Evolutionary conservation across 2,329 filamentous ascomycete species (phyloP), one percentile per base, ranked within the genome.

Genomic region (Aspergillus tubingensis): DNA sequence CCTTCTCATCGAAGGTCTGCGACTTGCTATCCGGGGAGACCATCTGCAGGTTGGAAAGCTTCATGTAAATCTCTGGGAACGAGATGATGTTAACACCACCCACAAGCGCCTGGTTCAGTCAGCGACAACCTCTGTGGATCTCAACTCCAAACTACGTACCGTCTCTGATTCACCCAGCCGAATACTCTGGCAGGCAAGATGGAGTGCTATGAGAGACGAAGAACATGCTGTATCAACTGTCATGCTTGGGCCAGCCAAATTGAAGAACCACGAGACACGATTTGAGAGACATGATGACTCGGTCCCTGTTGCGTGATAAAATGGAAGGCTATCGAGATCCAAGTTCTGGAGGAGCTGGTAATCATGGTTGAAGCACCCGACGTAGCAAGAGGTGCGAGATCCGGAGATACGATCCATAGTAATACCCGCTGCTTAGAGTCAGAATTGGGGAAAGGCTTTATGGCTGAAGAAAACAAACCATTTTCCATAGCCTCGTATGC

Each of bases 161-260:
- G 44, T n/a, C 17, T 56, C 51, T 2, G 41, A 44, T 38, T 53
- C 57, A 4, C 61, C 61, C 8, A 39, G 38, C 38, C 50, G 32
- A 19, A 65, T 19, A 15, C 38, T 50, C 30, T 64, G 47, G n/a
- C 63, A 65, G 2, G 58, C 63, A 41, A 60, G 32, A 47, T 64
- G 52, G 6, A 65, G 8, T 59, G 61, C 32, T 52, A 50, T 23
- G 62, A 23, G 25, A 52, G 55, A 41, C 60, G 58, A 41, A 8
- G 64, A 66, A 39, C 64, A 66, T 17, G 64, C 64, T 3, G 64
- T 62, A 50, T 66, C 56, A 21, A 66, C 30, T 44, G 59, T 54
- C 8, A 64, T 39, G 11, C 57, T 60, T 5, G 62, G 59, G 13
- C 65, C 25, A 44, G 39, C 21, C 59, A 71, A 21, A 38, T 66